Evolutionary conservation across 192 early-diverging fungal species (phyloP).

Genomic region (Coemansia erecta): DNA sequence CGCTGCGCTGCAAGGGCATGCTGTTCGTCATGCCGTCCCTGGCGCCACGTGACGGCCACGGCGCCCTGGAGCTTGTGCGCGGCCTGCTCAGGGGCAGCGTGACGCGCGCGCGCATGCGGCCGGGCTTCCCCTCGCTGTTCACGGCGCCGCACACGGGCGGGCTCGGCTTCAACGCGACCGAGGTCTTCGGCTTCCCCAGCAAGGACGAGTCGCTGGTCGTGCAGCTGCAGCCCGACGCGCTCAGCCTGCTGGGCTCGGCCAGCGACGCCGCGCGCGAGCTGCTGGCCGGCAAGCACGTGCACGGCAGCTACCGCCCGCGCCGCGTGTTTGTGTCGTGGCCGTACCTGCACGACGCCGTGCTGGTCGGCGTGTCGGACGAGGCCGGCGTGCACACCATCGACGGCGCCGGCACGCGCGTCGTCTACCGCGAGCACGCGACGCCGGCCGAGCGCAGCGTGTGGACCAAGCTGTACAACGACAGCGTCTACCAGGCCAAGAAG

Average conservation of each 20-base stretch:
- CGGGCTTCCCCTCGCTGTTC: slow-evolving; percentile 90
- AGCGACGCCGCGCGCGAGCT: slow-evolving; percentile 26
- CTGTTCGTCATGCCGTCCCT: slow-evolving; percentile 64
- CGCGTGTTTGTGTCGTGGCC: slow-evolving; percentile 70
- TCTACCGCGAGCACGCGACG: slow-evolving; percentile 11
- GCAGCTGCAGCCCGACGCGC: slow-evolving; percentile 12
- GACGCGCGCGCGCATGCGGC: slow-evolving; percentile 59
- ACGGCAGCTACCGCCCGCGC: slow-evolving; percentile 30
- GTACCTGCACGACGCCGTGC: slow-evolving; percentile 77
- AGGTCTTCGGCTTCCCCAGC: slow-evolving; percentile 83
- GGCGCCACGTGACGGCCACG: slow-evolving; percentile 19
- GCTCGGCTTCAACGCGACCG: slow-evolving; percentile 76
- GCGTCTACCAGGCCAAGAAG: slow-evolving; percentile 23
- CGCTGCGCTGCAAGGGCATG: slow-evolving; percentile 55
- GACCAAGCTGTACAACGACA: slow-evolving; percentile 28
- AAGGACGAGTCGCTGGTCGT: slow-evolving; percentile 53
- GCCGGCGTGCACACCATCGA: slow-evolving; percentile 53
- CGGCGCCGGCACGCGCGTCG: slow-evolving; percentile 12
- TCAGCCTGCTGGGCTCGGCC: slow-evolving; percentile 14
- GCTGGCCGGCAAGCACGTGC: slow-evolving; percentile 28
- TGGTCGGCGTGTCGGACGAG: slow-evolving; percentile 72
- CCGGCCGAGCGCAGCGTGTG: slow-evolving; percentile 26
- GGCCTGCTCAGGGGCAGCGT: slow-evolving; percentile 64
- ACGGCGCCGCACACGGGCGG: slow-evolving; percentile 69
- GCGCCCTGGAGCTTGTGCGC: slow-evolving; percentile 48